Base-by-base conservation (phyloP, 2,329 filamentous ascomycete species). In the Monosporascus sp. region DNA sequence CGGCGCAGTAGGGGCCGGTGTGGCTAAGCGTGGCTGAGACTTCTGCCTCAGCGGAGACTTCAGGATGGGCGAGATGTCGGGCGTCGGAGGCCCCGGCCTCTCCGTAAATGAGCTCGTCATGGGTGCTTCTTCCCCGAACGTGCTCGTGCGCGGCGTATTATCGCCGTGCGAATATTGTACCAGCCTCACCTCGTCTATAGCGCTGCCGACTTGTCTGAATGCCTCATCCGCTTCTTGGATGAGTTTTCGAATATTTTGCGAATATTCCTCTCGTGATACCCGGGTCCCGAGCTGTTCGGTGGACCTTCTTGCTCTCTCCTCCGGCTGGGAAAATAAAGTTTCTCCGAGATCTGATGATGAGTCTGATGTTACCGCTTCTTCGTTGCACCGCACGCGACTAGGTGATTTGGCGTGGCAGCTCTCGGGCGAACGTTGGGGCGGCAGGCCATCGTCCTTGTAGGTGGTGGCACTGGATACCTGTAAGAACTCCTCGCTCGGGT, bases 201-300 rank as follows among this genome's bases (percentile, higher is more conserved):
- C 71, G 49, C 63, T 67, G 3, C 70, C 73, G 24, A 77, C 72
- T 14, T 72, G 70, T 61, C 72, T 70, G 64, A 80, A 80, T 27
- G 78, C 76, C 52, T 75, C 70, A 54, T 81, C 77, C 4, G 77
- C 74, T 59, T 80, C 73, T 55, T 69, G 67, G 47, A 79, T 76
- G 55, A 81, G 69, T 55, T 74, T 68, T 50, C 75, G 70, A 3
- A 77, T 66, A 52, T 71, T 71, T 39, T 72, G 66, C 14, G 68
- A 70, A 58, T 69, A 37, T 57, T 58, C 55, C 9, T 56, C 55
- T 22, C 54, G 51, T 36, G 55, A 57, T 48, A 47, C 55, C 36
- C 48, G 58, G 31, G 49, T 50, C 38, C 25, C 48, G 48, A 51
- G 18, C 5, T 44, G 52, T 24, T 54, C 55, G 18, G 56, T 57